These are phyloP conservation scores for Volvariella volvacea DNA, from an alignment of 1,284 basidiomycete species.

Conservation along the genomic window DNA sequence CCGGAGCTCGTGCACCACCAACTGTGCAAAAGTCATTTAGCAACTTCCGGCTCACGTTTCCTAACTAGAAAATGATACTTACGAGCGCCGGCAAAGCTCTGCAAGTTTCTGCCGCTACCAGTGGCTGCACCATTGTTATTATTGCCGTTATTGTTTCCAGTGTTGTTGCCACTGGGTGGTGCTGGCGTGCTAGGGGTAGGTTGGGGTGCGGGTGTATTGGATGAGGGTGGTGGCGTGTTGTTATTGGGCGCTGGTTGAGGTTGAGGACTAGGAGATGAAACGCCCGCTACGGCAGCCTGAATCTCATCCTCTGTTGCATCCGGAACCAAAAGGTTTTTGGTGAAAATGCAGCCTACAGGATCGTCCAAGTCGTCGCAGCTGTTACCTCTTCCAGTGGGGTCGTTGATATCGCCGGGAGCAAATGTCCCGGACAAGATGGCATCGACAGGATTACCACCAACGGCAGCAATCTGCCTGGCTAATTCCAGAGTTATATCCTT, in stretches of 20 bases:
- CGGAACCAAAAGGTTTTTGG: constrained; percentile 42
- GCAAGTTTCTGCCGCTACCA: constrained; percentile 34
- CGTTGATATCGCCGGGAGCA: constrained; percentile 47
- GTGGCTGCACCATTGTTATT: constrained; percentile 8
- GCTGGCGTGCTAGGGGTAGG: too few species aligned
- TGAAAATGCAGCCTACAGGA: constrained; percentile 55
- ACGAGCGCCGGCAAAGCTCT: constrained; percentile 48
- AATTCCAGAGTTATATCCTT: constrained; percentile 56
- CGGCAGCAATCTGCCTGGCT: constrained; percentile 52
- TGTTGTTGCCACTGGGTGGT: not conserved
- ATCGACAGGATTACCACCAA: constrained; percentile 56
- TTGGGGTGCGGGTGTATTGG: too few species aligned
- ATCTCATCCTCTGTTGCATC: constrained; percentile 61
- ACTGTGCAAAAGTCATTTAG: constrained; percentile 23
- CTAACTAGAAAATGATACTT: constrained; percentile 13
- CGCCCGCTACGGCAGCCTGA: constrained; percentile 36
- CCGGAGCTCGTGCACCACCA: constrained; percentile 37
- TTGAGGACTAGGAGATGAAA: not conserved
- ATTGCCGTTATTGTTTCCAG: not conserved
- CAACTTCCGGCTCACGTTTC: not conserved
- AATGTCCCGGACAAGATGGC: constrained; percentile 63
- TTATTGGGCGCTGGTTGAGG: too few species aligned
- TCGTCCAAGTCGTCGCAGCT: constrained; percentile 48
- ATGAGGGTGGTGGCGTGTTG: too few species aligned
- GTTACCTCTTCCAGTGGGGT: constrained; percentile 46